A percentile compares a stretch with the other conserved stretches of the same genome.
These are phyloP conservation scores for Avena sativa DNA, from an alignment of 176 grass and related monocot genomes.

Conservation along the genomic window DNA sequence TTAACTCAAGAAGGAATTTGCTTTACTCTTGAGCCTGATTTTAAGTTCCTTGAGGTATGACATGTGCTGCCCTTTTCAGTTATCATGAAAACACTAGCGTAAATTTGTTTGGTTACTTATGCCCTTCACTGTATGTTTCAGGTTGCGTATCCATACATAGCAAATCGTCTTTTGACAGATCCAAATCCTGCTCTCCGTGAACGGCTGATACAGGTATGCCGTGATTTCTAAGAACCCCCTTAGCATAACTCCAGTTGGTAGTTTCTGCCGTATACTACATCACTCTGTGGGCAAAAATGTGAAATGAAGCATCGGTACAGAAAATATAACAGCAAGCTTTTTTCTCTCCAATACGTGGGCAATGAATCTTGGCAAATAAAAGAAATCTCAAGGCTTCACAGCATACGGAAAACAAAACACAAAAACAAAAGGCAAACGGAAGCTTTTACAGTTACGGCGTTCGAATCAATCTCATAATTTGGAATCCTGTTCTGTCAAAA, in stretches of 20 bases:
- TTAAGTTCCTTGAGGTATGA: constrained; percentile 98
- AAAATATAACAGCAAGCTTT: background rate
- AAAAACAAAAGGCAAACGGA: background rate
- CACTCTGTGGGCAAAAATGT: background rate
- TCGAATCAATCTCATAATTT: background rate
- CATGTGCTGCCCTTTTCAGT: constrained; percentile 26
- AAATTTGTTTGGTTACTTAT: constrained; percentile 19
- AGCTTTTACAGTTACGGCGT: background rate
- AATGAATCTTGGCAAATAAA: background rate
- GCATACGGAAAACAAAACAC: background rate
- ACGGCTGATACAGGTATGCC: constrained; percentile 87
- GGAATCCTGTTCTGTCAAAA: constrained; percentile 23
- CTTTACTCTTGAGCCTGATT: constrained; percentile 87
- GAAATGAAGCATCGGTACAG: constrained; percentile 8
- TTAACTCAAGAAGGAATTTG: constrained; percentile 99
- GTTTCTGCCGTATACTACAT: background rate
- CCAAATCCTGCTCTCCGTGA: constrained; percentile 96
- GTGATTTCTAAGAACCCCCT: constrained; percentile 13
- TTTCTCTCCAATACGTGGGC: background rate
- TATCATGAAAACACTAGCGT: constrained; percentile 18
- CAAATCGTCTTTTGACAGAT: constrained; percentile 95
- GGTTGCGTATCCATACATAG: constrained; percentile 98
- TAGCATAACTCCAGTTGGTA: constrained; percentile 24
- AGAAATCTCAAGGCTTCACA: background rate
- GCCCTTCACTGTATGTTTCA: constrained; percentile 43